phyloP scores from a whole-genome alignment of 768 basidiomycete genomes.

The Flagelloscypha sp. region DNA sequence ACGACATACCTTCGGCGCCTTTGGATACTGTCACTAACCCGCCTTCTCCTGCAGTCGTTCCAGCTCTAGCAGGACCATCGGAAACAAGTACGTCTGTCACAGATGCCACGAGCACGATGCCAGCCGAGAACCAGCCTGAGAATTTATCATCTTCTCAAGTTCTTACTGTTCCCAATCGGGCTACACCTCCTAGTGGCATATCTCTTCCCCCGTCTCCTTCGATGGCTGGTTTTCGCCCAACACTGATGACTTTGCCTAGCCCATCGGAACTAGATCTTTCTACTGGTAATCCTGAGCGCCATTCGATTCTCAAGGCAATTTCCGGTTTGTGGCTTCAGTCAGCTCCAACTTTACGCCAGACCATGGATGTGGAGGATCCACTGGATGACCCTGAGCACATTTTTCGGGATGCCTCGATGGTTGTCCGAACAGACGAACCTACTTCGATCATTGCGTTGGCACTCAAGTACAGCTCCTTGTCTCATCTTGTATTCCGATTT shows the following conservation, averaged over 20 bases:
- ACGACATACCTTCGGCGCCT: conserved; percentile 31
- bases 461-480: conserved; percentile 53
- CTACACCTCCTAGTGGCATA: conserved; percentile 20
- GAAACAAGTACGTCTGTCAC: conserved; percentile 1
- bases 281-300: conserved; percentile 48
- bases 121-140: conserved; percentile 2
- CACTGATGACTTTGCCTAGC: too few relatives aligned
- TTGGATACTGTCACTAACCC: conserved; percentile 4
- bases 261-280: too few relatives aligned
- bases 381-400: conserved; percentile 84
- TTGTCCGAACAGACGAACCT: conserved; percentile 93
- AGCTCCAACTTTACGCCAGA: conserved; percentile 41
- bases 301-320: conserved; percentile 73
- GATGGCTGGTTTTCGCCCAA: conserved; percentile 2
- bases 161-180: conserved; percentile 13
- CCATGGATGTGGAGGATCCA: conserved; percentile 55
- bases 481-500: conserved; percentile 5
- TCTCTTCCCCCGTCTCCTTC: conserved; percentile 55
- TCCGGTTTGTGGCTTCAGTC: conserved; percentile 76
- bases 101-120: conserved; percentile 10
- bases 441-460: conserved; percentile 96
- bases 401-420: conserved; percentile 89
- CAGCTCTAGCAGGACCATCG: not conserved
- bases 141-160: too few relatives aligned
- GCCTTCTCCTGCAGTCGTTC: conserved; percentile 2